Conservation (phyloP, 2,329 filamentous ascomycete genomes). For the Apiospora malaysiana region DNA sequence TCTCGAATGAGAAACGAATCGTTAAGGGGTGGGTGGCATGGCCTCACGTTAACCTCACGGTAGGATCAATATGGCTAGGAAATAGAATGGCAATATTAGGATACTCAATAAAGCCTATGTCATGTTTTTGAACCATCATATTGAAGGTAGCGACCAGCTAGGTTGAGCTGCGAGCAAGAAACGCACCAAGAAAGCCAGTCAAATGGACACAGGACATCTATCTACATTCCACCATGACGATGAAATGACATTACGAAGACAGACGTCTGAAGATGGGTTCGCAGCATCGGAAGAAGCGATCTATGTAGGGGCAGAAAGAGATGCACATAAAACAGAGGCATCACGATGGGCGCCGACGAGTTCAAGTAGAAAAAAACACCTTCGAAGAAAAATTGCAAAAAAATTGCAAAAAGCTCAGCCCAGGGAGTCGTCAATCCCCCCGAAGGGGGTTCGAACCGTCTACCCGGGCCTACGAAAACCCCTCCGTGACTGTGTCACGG, state of each 20-base stretch:
- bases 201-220: not conserved
- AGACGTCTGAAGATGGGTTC: too few relatives aligned
- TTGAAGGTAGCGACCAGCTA: not conserved
- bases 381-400: not conserved
- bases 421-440: not conserved
- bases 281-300: too few relatives aligned
- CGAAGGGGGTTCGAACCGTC: not conserved
- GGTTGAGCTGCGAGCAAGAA: not conserved
- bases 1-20: not conserved
- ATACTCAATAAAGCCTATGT: not conserved
- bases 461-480: constrained; percentile 8
- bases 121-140: not conserved
- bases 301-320: too few relatives aligned
- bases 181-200: not conserved
- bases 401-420: not conserved
- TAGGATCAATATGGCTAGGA: not conserved
- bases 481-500: constrained; percentile 6
- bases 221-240: not conserved
- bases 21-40: not conserved
- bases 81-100: not conserved
- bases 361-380: not conserved
- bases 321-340: not conserved
- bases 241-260: too few relatives aligned
- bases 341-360: not conserved
- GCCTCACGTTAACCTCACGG: not conserved